Evolutionary conservation across 495 filamentous ascomycete genomes (phyloP), one percentile per base, ranked within the genome.

Genomic region (Glonium stellatum): DNA sequence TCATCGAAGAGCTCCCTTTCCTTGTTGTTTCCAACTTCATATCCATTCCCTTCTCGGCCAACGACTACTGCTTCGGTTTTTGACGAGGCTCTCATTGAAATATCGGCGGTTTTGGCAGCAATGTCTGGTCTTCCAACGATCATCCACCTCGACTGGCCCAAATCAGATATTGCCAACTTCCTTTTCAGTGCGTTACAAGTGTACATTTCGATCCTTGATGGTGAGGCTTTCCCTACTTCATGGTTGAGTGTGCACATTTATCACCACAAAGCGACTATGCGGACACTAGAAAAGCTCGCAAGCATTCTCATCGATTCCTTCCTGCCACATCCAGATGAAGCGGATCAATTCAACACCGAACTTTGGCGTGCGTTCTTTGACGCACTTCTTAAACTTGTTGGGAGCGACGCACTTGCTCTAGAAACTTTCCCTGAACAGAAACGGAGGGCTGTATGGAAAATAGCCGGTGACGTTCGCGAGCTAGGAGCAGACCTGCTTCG

Each of bases 401-500:
- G 88, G 0, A 95, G 89, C 64, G 82, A 91, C 46, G 87, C 87
- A 6, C 78, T 99, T 11, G 91, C 93, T 13, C 81, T 99, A 23
- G 93, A 99, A 69, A 97, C 91, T 0, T 97, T 97, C 70, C 90
- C 95, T 0, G 95, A 97, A 73, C 93, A 99, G 73, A 97, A 97
- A 72, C 78, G 95, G 41, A 77, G 93, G 25, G 92, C 92, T 3
- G 92, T 97, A 13, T 97, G 95, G 93, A 97, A 97, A 76, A 96
- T 99, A 67, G 95, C 91, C 27, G 95, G 93, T 21, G 93, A 99
- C 78, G 90, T 99, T 53, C 79, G 93, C 55, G 90, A 97, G 70
- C 81, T 90, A 64, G 95, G 93, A 47, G 92, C 93, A 0, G 85
- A 90, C 34, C 75, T 99, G 9, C 73, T 99, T 49, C 80, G 87